Percentiles rank a stretch among this genome's conserved stretches.
Evolutionary conservation across 768 basidiomycete genomes (phyloP).

Genomic region (Candolleomyces aberdarensis): DNA sequence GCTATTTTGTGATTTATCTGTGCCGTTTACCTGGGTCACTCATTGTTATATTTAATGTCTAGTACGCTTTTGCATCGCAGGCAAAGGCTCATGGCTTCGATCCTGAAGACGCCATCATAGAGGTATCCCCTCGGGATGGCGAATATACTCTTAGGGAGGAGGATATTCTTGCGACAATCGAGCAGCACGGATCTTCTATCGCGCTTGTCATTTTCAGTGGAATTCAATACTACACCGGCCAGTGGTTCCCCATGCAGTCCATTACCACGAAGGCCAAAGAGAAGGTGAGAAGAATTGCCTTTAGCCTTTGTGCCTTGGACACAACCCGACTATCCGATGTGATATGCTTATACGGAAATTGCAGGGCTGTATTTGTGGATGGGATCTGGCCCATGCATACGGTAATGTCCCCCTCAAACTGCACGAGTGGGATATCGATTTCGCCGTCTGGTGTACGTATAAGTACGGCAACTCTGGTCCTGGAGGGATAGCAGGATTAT

Average conservation of each 20-base stretch:
- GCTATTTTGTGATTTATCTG: conserved; percentile 20
- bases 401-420: conserved; percentile 90
- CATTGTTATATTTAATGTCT: conserved; percentile 12
- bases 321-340: not conserved
- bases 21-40: not conserved
- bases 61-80: conserved; percentile 99
- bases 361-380: conserved; percentile 91
- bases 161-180: conserved; percentile 80
- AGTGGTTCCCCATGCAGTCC: conserved; percentile 83
- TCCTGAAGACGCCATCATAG: conserved; percentile 70
- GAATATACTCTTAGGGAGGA: conserved; percentile 85
- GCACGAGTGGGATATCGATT: conserved; percentile 94
- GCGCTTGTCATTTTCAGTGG: conserved; percentile 92
- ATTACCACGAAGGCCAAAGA: conserved; percentile 84
- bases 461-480: conserved; percentile 97
- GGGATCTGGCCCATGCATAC: conserved; percentile 94
- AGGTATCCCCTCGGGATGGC: conserved; percentile 74
- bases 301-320: conserved; percentile 8
- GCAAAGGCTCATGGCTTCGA: conserved; percentile 74
- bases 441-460: conserved; percentile 99
- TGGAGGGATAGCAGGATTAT: conserved; percentile 95
- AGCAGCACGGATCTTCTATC: conserved; percentile 69
- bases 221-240: conserved; percentile 97
- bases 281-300: conserved; percentile 45
- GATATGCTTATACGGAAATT: conserved; percentile 8